These are phyloP conservation scores for Cytospora piceicola DNA, from an alignment of 2,329 filamentous ascomycete genomes.

Conservation along the genomic window DNA sequence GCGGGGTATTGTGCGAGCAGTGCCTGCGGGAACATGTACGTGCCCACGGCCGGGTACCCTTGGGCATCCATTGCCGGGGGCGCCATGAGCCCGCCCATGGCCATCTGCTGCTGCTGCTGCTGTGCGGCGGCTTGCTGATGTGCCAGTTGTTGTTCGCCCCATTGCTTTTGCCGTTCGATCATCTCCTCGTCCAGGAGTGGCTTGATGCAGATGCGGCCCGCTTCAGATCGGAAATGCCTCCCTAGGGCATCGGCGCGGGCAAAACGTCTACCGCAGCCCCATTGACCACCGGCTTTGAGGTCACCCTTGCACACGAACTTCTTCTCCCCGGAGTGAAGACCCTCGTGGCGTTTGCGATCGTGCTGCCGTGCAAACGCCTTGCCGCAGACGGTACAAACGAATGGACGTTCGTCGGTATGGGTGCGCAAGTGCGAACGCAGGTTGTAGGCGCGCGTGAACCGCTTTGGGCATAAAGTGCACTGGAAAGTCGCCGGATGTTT, in stretches of 20 bases:
- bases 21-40: constrained; percentile 80
- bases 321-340: constrained; percentile 95
- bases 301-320: constrained; percentile 97
- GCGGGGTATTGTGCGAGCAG: constrained; percentile 91
- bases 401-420: constrained; percentile 95
- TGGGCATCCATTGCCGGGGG: constrained; percentile 63
- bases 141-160: constrained; percentile 70
- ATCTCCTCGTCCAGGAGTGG: constrained; percentile 96
- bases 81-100: constrained; percentile 57
- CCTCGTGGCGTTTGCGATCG: constrained; percentile 95
- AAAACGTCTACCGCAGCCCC: constrained; percentile 93
- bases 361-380: constrained; percentile 98
- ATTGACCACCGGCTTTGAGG: constrained; percentile 78
- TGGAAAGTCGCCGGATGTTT: constrained; percentile 98
- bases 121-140: constrained; percentile 49
- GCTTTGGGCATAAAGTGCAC: constrained; percentile 89
- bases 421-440: constrained; percentile 92
- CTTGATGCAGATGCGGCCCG: constrained; percentile 94
- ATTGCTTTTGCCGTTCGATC: constrained; percentile 74
- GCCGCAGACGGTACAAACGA: constrained; percentile 94
- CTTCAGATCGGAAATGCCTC: constrained; percentile 92
- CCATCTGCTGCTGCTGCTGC: constrained; percentile 57
- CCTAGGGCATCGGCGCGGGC: constrained; percentile 94
- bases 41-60: constrained; percentile 57
- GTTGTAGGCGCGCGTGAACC: constrained; percentile 96